Conservation (phyloP, 495 filamentous ascomycete species). For the Penicilliopsis zonata region DNA sequence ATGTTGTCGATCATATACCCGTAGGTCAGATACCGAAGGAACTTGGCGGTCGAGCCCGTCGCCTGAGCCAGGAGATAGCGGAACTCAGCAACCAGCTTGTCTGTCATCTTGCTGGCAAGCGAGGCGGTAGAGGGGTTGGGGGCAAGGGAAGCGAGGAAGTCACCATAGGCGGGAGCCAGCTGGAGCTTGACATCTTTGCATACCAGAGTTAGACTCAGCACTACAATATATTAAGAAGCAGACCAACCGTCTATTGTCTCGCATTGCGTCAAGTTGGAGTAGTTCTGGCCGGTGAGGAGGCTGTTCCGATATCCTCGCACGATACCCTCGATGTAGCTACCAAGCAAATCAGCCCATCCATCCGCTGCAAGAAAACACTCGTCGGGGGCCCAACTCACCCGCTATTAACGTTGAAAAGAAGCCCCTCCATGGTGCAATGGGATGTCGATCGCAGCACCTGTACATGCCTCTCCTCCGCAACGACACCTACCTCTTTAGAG, state of each 20-base stretch:
- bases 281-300: conserved; percentile 83
- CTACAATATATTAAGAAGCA: background rate
- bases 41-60: conserved; percentile 77
- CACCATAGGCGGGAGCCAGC: conserved; percentile 90
- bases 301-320: conserved; percentile 93
- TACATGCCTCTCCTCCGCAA: conserved; percentile 4
- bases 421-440: conserved; percentile 66
- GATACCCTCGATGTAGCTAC: conserved; percentile 89
- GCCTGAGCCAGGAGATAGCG: conserved; percentile 89
- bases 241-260: conserved; percentile 87
- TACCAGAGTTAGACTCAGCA: background rate
- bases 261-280: conserved; percentile 95
- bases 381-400: conserved; percentile 45
- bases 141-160: conserved; percentile 88
- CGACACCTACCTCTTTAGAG: background rate
- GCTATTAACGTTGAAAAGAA: conserved; percentile 92
- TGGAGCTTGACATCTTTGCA: conserved; percentile 86
- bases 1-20: conserved; percentile 99
- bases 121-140: conserved; percentile 94
- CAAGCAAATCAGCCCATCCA: conserved; percentile 15
- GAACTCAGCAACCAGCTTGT: conserved; percentile 97
- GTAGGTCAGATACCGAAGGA: conserved; percentile 95
- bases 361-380: conserved; percentile 1
- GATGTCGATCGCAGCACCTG: conserved; percentile 7
- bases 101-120: conserved; percentile 88